Base-by-base conservation (phyloP, 192 early-diverging fungal genomes). In the Haplosporangium gracile region DNA sequence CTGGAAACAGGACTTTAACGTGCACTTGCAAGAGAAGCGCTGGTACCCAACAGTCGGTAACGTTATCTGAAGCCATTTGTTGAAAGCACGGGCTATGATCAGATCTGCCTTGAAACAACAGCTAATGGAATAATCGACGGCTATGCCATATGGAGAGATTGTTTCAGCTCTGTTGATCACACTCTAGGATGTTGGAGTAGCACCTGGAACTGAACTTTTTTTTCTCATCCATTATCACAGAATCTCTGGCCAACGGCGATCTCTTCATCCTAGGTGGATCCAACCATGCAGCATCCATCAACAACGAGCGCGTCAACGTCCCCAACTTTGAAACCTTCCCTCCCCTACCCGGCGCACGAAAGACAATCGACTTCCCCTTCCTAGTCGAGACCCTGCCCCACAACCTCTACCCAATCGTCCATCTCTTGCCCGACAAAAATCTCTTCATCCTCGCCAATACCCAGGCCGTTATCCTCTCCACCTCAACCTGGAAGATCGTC, bases 181-280 rank as follows among this genome's bases (percentile, higher is more conserved):
- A 5, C 18, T 22, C 38, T 9, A 70, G 36, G 18, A 39, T 5
- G 68, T 45, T 45, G 43, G 43, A 1, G 15, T 45, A 11, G 0
- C 1, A 0, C 68, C 38, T 22, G 24, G 60, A 32, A 32, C 60
- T 65, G 0, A 65, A 65, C 60, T 4, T 11, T 72, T 38, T 57
- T 13, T 39, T 8, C 63, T 34, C 4, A 55, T 29, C 24, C 16
- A n/a, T 53, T 15, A 26, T n/a, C 24, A 49, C 65, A 86, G 83
- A 86, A 63, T 2, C 83, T 16, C 42, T 91, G 16, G 63, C 83
- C 4, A 68, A 82, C 40, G 93, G 93, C 1, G 80, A 85, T 20
- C 47, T 94, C 24, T 82, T 92, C n/a, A 92, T 93, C 60, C 49
- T 93, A 15, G 92, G 93, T 22, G 93, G 93, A 34, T 88, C 88